Conservation (phyloP, 331 rosid genomes). For the Malus hybrid region DNA sequence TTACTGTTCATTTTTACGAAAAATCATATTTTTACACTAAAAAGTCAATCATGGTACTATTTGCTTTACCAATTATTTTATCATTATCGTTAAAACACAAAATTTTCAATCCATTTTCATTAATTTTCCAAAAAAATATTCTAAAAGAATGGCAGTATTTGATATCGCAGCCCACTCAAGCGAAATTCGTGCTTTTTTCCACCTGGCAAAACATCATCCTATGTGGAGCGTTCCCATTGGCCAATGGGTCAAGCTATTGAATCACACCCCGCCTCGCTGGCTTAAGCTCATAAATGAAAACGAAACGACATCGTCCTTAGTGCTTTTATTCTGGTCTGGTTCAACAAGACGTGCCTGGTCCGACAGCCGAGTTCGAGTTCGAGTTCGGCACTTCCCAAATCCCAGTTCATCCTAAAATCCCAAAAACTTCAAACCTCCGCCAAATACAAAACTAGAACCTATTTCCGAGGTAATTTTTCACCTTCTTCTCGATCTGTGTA, state of each 20-base stretch:
- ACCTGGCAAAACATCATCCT: neutral
- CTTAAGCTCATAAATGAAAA: neutral
- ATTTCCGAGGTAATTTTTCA: neutral
- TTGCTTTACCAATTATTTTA: too few species aligned
- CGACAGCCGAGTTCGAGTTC: conserved; percentile 1
- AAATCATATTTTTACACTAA: too few species aligned
- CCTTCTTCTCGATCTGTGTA: neutral
- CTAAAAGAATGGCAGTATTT: neutral
- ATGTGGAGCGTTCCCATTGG: neutral
- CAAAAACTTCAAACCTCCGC: neutral
- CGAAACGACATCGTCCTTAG: neutral
- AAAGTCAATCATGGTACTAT: too few species aligned
- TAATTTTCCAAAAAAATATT: too few species aligned
- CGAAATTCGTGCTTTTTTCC: neutral
- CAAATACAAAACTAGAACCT: neutral
- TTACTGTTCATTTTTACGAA: too few species aligned
- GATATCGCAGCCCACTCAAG: neutral
- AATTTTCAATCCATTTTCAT: too few species aligned
- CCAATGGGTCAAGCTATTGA: neutral
- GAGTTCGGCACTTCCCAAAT: neutral
- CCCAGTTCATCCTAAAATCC: neutral
- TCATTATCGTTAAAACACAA: too few species aligned
- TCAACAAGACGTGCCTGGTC: conserved; percentile 1
- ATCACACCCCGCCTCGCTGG: conserved; percentile 5
- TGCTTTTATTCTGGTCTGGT: neutral